Percentiles rank a stretch among this genome's conserved stretches.
Evolutionary conservation across 192 early-diverging fungal genomes (phyloP).

Genomic region (Coemansia sp.): DNA sequence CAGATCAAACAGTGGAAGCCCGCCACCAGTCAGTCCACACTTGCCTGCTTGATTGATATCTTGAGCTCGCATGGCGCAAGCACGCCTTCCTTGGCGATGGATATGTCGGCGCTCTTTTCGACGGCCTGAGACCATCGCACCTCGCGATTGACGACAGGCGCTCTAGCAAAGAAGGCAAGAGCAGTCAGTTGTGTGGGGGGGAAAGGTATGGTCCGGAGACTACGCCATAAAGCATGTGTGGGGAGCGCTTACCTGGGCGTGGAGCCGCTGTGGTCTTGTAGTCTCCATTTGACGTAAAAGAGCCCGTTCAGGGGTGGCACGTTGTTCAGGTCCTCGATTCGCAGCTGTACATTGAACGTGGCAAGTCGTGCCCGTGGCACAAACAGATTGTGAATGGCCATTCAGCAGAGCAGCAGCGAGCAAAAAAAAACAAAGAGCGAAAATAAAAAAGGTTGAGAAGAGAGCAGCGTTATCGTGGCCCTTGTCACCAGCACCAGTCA

Average conservation of each 20-base stretch:
- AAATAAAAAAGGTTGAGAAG: not conserved
- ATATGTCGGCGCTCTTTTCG: conserved; percentile 56
- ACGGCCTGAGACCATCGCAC: conserved; percentile 67
- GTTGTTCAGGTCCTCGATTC: conserved; percentile 76
- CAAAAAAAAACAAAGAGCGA: not conserved
- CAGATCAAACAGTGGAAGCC: conserved; percentile 1
- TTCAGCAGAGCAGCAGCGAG: conserved; percentile 2
- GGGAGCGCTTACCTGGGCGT: conserved; percentile 19
- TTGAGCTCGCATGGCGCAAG: conserved; percentile 73
- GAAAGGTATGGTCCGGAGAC: not conserved
- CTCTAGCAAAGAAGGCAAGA: conserved; percentile 6
- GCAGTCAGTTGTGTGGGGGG: not conserved
- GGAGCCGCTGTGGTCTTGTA: conserved; percentile 44
- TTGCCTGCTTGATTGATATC: conserved; percentile 68
- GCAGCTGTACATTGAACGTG: conserved; percentile 59
- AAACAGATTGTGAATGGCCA: conserved; percentile 62
- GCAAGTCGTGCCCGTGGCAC: conserved; percentile 70
- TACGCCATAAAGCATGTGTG: not conserved
- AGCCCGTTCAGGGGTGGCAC: conserved; percentile 77
- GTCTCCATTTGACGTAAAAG: conserved; percentile 79
- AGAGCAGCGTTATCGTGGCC: not conserved
- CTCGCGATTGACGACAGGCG: conserved; percentile 47
- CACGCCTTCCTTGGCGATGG: conserved; percentile 71
- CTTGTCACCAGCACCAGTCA: not conserved
- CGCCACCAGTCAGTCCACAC: not conserved